A percentile compares a stretch with the other conserved stretches of the same genome.
These are phyloP conservation scores for Panaeolus papilionaceus DNA, from an alignment of 768 basidiomycete genomes.

Conservation along the genomic window DNA sequence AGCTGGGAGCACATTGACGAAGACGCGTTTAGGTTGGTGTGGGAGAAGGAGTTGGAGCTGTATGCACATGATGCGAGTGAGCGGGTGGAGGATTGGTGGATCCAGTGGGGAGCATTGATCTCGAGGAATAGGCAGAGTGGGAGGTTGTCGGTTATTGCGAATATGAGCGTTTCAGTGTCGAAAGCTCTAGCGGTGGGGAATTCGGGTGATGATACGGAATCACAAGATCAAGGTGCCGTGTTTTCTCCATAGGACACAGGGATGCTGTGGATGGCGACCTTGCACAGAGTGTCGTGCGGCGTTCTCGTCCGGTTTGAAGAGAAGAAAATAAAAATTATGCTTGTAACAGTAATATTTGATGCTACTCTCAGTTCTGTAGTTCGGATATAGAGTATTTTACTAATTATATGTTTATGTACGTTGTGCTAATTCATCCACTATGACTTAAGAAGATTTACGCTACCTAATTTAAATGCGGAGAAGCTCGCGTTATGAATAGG, in stretches of 20 bases:
- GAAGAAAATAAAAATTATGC: neutral
- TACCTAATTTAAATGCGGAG: too few species aligned
- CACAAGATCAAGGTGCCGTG: neutral
- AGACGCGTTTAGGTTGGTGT: constrained; percentile 48
- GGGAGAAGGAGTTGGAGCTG: constrained; percentile 58
- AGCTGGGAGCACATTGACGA: constrained; percentile 52
- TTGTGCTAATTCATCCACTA: neutral
- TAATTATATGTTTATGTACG: constrained; percentile 10
- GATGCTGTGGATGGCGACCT: neutral
- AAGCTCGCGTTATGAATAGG: too few species aligned
- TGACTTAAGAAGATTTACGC: neutral
- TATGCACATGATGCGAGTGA: constrained; percentile 61
- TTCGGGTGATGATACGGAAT: neutral
- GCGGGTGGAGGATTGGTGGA: constrained; percentile 71
- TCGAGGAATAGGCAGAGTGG: constrained; percentile 5
- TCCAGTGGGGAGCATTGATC: constrained; percentile 43
- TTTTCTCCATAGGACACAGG: neutral
- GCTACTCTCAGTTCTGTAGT: constrained; percentile 2
- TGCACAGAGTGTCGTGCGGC: neutral
- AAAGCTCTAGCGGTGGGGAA: neutral
- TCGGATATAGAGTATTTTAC: constrained; percentile 5
- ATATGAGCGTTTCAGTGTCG: constrained; percentile 10
- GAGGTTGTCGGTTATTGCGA: constrained; percentile 2
- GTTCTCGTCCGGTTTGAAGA: neutral
- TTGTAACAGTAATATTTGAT: neutral